Percentiles rank a stretch among this genome's conserved stretches.
These are phyloP conservation scores for Fusarium avenaceum DNA, from an alignment of 2,329 filamentous ascomycete species.

Conservation along the genomic window DNA sequence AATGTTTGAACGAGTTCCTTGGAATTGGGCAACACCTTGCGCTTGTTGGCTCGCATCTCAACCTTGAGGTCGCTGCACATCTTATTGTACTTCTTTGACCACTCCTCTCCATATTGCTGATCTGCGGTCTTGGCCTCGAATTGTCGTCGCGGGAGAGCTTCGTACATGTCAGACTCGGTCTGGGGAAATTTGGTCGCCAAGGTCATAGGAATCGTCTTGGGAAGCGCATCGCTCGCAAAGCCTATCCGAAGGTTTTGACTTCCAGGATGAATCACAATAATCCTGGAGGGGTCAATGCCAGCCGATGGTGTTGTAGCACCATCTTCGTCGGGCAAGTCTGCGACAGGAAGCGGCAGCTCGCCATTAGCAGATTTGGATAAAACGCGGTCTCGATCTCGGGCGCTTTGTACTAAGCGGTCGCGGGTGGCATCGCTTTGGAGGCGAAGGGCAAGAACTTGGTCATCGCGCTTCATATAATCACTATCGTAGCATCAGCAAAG, in stretches of 20 bases:
- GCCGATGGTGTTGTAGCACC: slow-evolving; percentile 68
- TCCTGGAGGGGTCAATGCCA: slow-evolving; percentile 83
- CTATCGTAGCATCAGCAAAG: slow-evolving; percentile 60
- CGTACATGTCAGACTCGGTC: slow-evolving; percentile 86
- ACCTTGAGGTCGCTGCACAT: slow-evolving; percentile 89
- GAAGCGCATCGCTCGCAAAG: slow-evolving; percentile 93
- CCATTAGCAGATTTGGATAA: slow-evolving; percentile 80
- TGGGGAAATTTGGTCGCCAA: slow-evolving; percentile 83
- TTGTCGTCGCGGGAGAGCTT: slow-evolving; percentile 80
- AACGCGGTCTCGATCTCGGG: slow-evolving; percentile 88
- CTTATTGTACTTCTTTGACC: slow-evolving; percentile 79
- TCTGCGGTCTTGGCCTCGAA: slow-evolving; percentile 74
- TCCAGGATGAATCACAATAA: slow-evolving; percentile 94
- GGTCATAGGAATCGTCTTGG: slow-evolving; percentile 93
- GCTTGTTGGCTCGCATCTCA: slow-evolving; percentile 93
- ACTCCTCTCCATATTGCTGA: slow-evolving; percentile 89
- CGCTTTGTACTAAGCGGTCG: slow-evolving; percentile 85
- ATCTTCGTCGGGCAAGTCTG: slow-evolving; percentile 71
- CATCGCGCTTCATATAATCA: slow-evolving; percentile 98
- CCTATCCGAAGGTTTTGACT: slow-evolving; percentile 96
- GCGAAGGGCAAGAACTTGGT: slow-evolving; percentile 91
- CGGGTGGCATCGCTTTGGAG: slow-evolving; percentile 89
- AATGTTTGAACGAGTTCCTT: slow-evolving; percentile 96
- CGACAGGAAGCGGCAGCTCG: slow-evolving; percentile 72
- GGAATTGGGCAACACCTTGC: slow-evolving; percentile 95